phyloP scores from a whole-genome alignment of 495 filamentous ascomycete genomes.

The Thozetella sp. region DNA sequence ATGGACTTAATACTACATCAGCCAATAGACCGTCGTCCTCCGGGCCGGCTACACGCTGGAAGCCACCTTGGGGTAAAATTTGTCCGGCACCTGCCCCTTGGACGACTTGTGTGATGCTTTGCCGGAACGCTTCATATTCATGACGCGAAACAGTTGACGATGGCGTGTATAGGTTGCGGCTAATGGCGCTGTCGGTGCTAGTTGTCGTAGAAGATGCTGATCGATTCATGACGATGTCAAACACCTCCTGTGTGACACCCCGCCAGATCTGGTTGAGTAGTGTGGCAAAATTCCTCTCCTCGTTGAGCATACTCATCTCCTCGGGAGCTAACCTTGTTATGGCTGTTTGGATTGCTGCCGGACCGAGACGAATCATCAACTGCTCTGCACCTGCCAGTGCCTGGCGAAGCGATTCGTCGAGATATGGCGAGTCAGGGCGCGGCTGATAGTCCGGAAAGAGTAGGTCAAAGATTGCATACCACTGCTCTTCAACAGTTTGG shows the following conservation, averaged over 20 bases:
- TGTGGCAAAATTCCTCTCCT: background rate
- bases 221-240: background rate
- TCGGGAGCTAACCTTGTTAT: background rate
- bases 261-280: background rate
- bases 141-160: no score
- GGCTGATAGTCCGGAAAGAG: background rate
- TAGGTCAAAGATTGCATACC: background rate
- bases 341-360: background rate
- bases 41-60: no score
- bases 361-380: background rate
- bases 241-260: background rate
- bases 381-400: background rate
- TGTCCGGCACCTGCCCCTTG: no score
- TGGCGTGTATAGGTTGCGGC: background rate
- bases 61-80: no score
- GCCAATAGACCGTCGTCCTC: no score
- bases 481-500: background rate
- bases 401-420: background rate
- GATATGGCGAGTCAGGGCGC: background rate
- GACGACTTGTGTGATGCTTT: no score
- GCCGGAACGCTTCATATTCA: no score
- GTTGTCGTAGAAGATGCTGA: background rate
- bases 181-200: background rate
- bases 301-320: background rate
- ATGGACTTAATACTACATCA: no score